Evolutionary conservation across 139 green algal genomes (phyloP).

Genomic region (Coelastrella sp.): DNA sequence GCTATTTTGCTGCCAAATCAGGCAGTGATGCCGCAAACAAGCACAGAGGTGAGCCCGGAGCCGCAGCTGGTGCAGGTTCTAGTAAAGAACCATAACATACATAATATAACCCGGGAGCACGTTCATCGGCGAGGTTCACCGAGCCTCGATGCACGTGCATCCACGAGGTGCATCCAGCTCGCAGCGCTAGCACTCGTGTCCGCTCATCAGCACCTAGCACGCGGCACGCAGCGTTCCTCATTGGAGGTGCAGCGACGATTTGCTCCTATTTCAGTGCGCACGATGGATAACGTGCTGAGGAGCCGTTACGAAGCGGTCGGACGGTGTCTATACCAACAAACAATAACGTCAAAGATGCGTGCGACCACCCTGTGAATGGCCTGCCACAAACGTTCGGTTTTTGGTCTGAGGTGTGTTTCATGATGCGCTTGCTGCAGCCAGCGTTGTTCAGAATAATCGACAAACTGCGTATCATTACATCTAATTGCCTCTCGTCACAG

Average conservation of each 20-base stretch:
- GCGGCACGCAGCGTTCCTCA: too few relatives aligned
- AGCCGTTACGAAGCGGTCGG: not conserved
- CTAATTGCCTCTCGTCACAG: not conserved
- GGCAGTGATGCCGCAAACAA: not conserved
- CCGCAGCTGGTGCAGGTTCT: not conserved
- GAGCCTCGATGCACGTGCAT: too few relatives aligned
- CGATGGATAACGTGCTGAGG: not conserved
- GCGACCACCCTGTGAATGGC: not conserved
- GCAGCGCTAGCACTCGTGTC: too few relatives aligned
- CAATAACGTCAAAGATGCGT: not conserved
- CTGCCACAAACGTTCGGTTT: not conserved
- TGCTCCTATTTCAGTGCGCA: not conserved
- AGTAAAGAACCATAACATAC: too few relatives aligned
- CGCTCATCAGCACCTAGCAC: too few relatives aligned
- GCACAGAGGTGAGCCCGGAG: not conserved
- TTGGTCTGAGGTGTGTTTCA: not conserved
- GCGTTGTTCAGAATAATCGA: not conserved
- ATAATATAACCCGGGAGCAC: too few relatives aligned
- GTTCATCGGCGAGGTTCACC: not conserved
- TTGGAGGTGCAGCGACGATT: too few relatives aligned
- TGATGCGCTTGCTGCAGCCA: not conserved
- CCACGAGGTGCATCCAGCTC: too few relatives aligned
- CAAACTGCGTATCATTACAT: not conserved
- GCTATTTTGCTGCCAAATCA: not conserved
- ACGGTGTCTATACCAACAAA: not conserved